Base-by-base conservation (phyloP, 306 rosid genomes). In the Arachis stenosperma region DNA sequence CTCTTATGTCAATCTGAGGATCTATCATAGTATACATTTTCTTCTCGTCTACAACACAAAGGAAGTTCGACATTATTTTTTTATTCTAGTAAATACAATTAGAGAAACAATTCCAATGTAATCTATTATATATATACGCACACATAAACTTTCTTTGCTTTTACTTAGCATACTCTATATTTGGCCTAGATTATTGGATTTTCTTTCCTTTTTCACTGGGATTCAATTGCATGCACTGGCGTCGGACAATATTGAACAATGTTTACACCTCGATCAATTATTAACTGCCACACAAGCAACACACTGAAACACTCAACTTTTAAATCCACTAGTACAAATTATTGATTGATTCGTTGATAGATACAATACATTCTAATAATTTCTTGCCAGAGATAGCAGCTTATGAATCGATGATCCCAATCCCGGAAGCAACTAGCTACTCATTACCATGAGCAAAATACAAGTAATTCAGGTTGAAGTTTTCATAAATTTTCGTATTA, bases 321-420 rank as follows among this genome's bases (percentile, higher is more conserved):
- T 4, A 33, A 33, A 33, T 2, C 4, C 37, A 33, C 37, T 2
- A 33, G 4, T 33, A 33, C 37, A 33, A 33, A 33, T 33, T 33
- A 33, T 33, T 33, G 37, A 33, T 33, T 4, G 3, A 33, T 33
- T 33, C 4, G 37, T 33, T 33, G 37, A 33, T 3, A 33, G 37
- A 33, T 33, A 33, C 37, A 33, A 33, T 33, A 33, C 37, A 33
- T 33, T 33, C 37, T 33, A 2, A 33, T 33, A 73, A 57, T 29
- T 42, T 66, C n/a, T 66, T 51, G 30, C 46, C 41, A 66, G 33
- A 70, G 58, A 72, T 65, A 51, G 57, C 46, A 51, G 68, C 22
- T 62, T 59, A 75, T 8, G 53, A 39, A 65, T 63, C 67, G 40
- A 40, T 41, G 44, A 56, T 64, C 74, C 63, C 61, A 58, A 67